Base-by-base conservation (phyloP, 257 asterid genomes). In the Solanum okadae region DNA sequence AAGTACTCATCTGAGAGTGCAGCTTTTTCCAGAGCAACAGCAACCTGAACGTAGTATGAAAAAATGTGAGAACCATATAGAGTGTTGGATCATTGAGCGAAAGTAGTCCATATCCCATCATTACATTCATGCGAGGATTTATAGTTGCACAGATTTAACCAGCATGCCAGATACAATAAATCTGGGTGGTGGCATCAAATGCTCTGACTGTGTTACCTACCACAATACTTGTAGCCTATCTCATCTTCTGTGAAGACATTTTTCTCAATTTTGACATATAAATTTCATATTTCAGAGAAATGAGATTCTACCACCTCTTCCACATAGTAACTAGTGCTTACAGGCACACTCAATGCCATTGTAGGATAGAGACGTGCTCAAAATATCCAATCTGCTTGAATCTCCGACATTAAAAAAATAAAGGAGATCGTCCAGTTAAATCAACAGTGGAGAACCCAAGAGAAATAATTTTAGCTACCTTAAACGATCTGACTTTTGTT, bases 21-120 rank as follows among this genome's bases (percentile, higher is more conserved):
- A 67, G 99, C 99, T 91, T 96, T 93, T 92, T 97, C 99, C 93
- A 97, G 91, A 89, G 99, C 97, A 90, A 96, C 91, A 73, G 99
- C 99, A 90, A 97, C 99, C 99, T 97, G 96, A 83, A 89, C 87
- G 85, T 49, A 49, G 25, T 49, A 29, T 27, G 46, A 83, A 68
- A 87, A 52, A 82, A 27, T 49, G 65, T 13, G 63, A 7, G 85
- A 79, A 44, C 38, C 85, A 8, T 79, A 79, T 33, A 33, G 34
- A 33, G 34, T 33, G 34, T 44, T 4, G 70, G 70, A 31, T 82
- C 31, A 10, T 29, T 49, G 44, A 82, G 10, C 12, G 4, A 2
- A 49, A 31, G 70, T 8, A 10, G 44, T 18, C 12, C 86, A 81
- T 5, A 29, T 81, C 38, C 10, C 42, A 81, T 10, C 27, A 31